Conservation (phyloP, 1,284 basidiomycete genomes). For the Boletus smithii region DNA sequence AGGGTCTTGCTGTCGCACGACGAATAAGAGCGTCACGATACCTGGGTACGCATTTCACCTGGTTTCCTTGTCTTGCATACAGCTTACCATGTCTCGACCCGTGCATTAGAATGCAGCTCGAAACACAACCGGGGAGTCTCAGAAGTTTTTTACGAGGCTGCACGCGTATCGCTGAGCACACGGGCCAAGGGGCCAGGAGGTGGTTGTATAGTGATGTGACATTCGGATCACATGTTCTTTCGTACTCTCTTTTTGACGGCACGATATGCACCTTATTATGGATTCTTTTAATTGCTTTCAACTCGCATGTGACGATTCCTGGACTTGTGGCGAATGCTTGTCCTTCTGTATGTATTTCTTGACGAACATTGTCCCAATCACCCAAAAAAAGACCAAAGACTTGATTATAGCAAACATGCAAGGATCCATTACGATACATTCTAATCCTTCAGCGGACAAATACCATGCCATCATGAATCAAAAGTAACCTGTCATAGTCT, state of each 20-base stretch:
- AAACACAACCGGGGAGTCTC: conserved; percentile 92
- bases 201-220: conserved; percentile 55
- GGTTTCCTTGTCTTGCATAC: neutral
- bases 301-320: conserved; percentile 1
- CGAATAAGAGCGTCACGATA: conserved; percentile 91
- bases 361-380: neutral
- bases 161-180: conserved; percentile 76
- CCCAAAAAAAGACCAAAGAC: neutral
- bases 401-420: conserved; percentile 29
- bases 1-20: conserved; percentile 83
- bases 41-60: conserved; percentile 58
- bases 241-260: conserved; percentile 1
- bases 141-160: conserved; percentile 90
- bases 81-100: neutral
- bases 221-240: conserved; percentile 1
- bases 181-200: conserved; percentile 62
- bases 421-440: conserved; percentile 28
- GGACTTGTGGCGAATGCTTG: neutral
- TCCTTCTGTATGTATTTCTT: conserved; percentile 20
- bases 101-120: conserved; percentile 81
- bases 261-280: conserved; percentile 21
- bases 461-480: too few species aligned
- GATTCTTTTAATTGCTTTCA: conserved; percentile 22
- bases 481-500: conserved; percentile 35
- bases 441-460: conserved; percentile 9